These are phyloP conservation scores for Durusdinium trenchii DNA, from an alignment of 73 alveolate genomes.

Conservation along the genomic window DNA sequence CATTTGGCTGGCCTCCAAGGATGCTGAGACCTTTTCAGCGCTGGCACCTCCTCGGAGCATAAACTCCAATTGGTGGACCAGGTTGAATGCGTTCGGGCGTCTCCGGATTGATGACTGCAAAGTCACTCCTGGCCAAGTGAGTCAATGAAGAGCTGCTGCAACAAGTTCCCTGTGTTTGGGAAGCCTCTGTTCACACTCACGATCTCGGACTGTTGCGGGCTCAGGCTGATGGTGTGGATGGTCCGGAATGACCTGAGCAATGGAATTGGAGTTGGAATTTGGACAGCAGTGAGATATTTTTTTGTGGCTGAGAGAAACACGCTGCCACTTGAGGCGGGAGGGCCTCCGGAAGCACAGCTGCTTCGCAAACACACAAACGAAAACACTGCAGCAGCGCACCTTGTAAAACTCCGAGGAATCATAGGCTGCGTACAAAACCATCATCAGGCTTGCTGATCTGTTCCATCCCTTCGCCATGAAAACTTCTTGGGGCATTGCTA, in stretches of 20 bases:
- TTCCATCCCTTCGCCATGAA: conserved; percentile 1
- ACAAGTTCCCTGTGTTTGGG: not conserved
- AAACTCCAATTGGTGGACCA: not conserved
- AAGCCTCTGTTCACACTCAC: not conserved
- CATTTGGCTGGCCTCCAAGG: not conserved
- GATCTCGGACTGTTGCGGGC: not conserved
- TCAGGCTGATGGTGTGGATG: not conserved
- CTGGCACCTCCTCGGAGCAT: not conserved
- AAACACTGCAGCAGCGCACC: not conserved
- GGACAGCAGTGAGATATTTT: no score
- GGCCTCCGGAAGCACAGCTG: not conserved
- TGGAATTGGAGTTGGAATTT: no score
- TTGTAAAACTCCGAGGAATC: not conserved
- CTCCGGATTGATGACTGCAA: not conserved
- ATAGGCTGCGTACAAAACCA: not conserved
- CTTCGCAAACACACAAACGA: not conserved
- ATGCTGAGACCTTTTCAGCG: not conserved
- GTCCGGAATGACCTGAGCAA: not conserved
- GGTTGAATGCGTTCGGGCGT: not conserved
- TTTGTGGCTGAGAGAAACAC: no score
- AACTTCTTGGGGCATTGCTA: not conserved
- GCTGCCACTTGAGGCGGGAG: not conserved
- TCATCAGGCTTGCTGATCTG: not conserved
- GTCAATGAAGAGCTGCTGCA: no score
- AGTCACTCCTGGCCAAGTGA: not conserved